Evolutionary conservation across 331 rosid genomes (phyloP), one percentile per base, ranked within the genome.

Genomic region (Malus hybrid): DNA sequence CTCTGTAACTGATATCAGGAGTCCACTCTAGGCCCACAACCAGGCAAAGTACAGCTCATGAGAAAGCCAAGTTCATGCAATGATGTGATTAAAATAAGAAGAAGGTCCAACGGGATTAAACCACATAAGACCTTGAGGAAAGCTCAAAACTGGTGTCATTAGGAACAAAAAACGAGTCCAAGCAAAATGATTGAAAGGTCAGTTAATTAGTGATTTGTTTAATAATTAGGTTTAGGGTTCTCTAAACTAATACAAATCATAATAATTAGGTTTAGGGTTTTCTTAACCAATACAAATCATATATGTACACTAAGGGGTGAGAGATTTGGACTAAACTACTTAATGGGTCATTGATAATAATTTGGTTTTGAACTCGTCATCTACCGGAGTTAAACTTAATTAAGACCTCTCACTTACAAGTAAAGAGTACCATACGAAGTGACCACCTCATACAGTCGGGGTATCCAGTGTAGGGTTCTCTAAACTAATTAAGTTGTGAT

Each of bases 11-110:
- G 79, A 86, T 78, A 82, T 80, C 79, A 74, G 73, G 83, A 91
- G 98, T 93, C 92, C 85, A 89, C 84, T 71, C 42, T 82, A 81
- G 91, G 70, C 80, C 83, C 79, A 75, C 42, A 39, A 78, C 77
- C 86, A 76, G 73, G 87, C 85, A 80, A 79, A 87, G 6, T 74
- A 87, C 97, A 91, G 81, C 98, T 91, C 87, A 86, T 81, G 83
- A 63, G 79, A 82, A 69, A 77, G 79, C 86, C 86, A 65, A 77
- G 70, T 80, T 88, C 88, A 88, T 80, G 78, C 55, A 78, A 76
- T 84, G 85, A 86, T 84, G 77, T 73, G 65, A 70, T 79, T 87
- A 75, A 76, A 85, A 84, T 82, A 85, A 73, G 73, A 20, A 52
- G 69, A 68, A 39, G 71, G 55, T 57, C 73, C 67, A 76, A 79